Percentiles rank a stretch among this genome's conserved stretches.
Conservation (phyloP, 2,329 filamentous ascomycete genomes). For the Nothophaeocryptopus gaeumannii region DNA sequence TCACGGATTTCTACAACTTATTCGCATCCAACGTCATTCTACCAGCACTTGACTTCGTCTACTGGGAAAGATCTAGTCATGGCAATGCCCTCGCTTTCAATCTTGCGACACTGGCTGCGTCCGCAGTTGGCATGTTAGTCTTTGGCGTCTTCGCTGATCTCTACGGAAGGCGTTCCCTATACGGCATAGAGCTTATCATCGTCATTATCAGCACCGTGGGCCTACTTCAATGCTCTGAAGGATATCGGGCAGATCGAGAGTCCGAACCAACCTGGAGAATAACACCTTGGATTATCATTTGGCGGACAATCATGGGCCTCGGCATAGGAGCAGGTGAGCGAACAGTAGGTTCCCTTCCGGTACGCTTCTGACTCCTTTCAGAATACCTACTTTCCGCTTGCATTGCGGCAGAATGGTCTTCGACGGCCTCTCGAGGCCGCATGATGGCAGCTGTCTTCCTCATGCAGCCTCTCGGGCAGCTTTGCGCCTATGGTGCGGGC, state of each 20-base stretch:
- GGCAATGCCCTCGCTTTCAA: slow-evolving; percentile 36
- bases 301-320: slow-evolving; percentile 41
- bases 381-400: slow-evolving; percentile 38
- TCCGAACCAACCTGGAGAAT: slow-evolving; percentile 37
- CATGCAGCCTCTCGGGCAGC: slow-evolving; percentile 43
- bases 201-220: slow-evolving; percentile 41
- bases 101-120: slow-evolving; percentile 40
- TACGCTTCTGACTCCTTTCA: background rate
- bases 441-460: slow-evolving; percentile 44
- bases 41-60: slow-evolving; percentile 41
- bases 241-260: slow-evolving; percentile 21
- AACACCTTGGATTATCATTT: slow-evolving; percentile 40
- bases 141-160: slow-evolving; percentile 41
- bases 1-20: slow-evolving; percentile 41
- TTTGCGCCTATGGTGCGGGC: slow-evolving; percentile 28
- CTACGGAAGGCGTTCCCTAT: slow-evolving; percentile 40
- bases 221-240: slow-evolving; percentile 38
- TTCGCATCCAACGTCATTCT: slow-evolving; percentile 42
- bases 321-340: slow-evolving; percentile 35
- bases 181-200: slow-evolving; percentile 42
- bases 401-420: slow-evolving; percentile 42
- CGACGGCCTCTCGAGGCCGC: slow-evolving; percentile 37
- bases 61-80: slow-evolving; percentile 30
- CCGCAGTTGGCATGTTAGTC: slow-evolving; percentile 38
- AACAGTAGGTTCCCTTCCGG: too few species aligned